Conservation (phyloP, 1,284 basidiomycete species). For the Testicularia cyperi region DNA sequence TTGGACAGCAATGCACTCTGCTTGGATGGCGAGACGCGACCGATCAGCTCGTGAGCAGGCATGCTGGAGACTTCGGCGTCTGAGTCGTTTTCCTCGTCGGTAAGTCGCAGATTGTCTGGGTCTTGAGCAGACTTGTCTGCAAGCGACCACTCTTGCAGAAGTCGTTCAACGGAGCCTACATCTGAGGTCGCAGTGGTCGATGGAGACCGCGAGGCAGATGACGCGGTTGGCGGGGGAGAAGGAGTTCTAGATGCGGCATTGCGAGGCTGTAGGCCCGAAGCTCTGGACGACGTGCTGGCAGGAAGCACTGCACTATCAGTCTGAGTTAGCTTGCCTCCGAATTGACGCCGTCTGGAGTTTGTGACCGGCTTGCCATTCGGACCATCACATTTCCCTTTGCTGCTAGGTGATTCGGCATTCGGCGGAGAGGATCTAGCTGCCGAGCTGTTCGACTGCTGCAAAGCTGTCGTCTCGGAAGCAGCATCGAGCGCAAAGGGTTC, state of each 20-base stretch:
- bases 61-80: conserved; percentile 8
- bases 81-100: conserved; percentile 28
- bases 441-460: too few species aligned
- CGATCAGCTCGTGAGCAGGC: conserved; percentile 1
- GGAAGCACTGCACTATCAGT: too few species aligned
- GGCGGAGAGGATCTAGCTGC: too few species aligned
- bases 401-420: too few species aligned
- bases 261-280: too few species aligned
- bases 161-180: conserved; percentile 20
- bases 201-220: neutral
- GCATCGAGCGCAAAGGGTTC: too few species aligned
- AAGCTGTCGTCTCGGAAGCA: too few species aligned
- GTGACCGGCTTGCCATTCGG: too few species aligned
- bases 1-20: neutral
- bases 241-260: neutral
- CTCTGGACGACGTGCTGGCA: too few species aligned
- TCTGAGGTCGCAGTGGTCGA: conserved; percentile 8
- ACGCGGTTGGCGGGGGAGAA: neutral
- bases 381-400: too few species aligned
- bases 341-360: too few species aligned
- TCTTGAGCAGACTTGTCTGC: conserved; percentile 19
- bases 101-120: conserved; percentile 29
- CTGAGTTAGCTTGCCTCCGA: too few species aligned
- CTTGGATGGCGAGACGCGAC: neutral
- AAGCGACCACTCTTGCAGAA: conserved; percentile 36